Evolutionary conservation across 2,329 filamentous ascomycete species (phyloP).

Genomic region (Ceratocystis smalleyi): DNA sequence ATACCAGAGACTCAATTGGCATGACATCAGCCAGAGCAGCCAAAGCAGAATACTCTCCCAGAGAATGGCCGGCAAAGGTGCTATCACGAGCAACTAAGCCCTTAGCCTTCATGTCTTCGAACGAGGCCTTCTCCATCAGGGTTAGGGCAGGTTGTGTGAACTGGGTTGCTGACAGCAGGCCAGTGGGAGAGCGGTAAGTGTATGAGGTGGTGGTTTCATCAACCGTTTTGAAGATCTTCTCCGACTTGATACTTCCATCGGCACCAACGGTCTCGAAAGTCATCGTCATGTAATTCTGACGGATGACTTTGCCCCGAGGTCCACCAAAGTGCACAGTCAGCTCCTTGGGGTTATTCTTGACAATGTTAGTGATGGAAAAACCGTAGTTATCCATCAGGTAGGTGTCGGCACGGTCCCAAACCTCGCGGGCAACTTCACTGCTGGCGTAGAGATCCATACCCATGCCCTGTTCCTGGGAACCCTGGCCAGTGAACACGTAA

Average conservation of each 20-base stretch:
- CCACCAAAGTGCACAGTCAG: slow-evolving; percentile 97
- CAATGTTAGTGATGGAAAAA: slow-evolving; percentile 95
- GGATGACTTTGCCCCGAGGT: slow-evolving; percentile 88
- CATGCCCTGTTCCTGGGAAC: slow-evolving; percentile 98
- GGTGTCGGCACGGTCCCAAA: slow-evolving; percentile 95
- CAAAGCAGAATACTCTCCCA: slow-evolving; percentile 94
- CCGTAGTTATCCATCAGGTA: slow-evolving; percentile 98
- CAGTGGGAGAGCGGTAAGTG: slow-evolving; percentile 90
- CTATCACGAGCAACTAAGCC: slow-evolving; percentile 90
- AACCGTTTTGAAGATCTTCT: slow-evolving; percentile 99
- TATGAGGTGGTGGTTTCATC: slow-evolving; percentile 85
- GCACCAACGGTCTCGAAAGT: slow-evolving; percentile 94
- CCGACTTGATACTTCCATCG: slow-evolving; percentile 87
- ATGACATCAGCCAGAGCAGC: slow-evolving; percentile 95
- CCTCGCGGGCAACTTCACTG: slow-evolving; percentile 86
- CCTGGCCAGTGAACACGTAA: slow-evolving; percentile 96
- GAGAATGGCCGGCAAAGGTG: slow-evolving; percentile 93
- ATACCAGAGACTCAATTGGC: slow-evolving; percentile 97
- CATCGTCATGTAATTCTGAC: slow-evolving; percentile 99
- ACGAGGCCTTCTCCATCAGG: slow-evolving; percentile 98
- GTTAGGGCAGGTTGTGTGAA: slow-evolving; percentile 97
- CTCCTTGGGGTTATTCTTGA: slow-evolving; percentile 98
- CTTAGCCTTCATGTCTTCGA: slow-evolving; percentile 97
- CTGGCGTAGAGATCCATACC: slow-evolving; percentile 96
- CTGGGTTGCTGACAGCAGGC: slow-evolving; percentile 88